Base-by-base conservation (phyloP, 1,284 basidiomycete species). In the Hemileia vastatrix region DNA sequence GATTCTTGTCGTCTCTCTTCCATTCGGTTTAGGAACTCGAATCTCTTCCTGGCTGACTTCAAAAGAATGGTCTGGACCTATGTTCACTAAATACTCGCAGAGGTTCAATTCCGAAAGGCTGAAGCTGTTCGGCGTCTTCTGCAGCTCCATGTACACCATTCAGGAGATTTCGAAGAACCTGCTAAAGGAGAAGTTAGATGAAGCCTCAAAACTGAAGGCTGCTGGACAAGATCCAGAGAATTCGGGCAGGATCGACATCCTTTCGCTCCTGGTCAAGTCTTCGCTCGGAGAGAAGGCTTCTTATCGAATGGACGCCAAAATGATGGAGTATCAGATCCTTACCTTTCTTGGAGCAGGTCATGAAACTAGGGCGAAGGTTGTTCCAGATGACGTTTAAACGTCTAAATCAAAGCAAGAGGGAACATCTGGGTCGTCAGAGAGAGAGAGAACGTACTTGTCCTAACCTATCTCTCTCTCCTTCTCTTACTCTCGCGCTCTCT, bases 341-440 rank as follows among this genome's bases (percentile, higher is more conserved):
- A 71, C 69, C 15, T 69, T 71, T 47, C 52, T 71, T n/a, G 70
- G 68, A 1, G 70, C 70, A 0, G 70, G 70, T 8, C 70, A 72
- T 59, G 70, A 72, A 54, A 72, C 70, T 18, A 27, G 27, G 27
- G 27, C 27, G 27, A 27, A 27, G 27, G 27, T 27, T 27, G 27
- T 27, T 27, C 27, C 27, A 27, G 27, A 27, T 27, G 27, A 27
- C 27, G 27, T 27, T 27, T 27, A 27, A 27, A 27, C 27, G 27
- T 27, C 27, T 27, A 27, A 27, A 27, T 27, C 27, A 27, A 27
- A 27, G 27, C 27, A 27, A 27, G 27, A 27, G 27, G 27, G 27
- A 27, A 27, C 27, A 27, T 27, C 27, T 27, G 27, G 27, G 27
- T 27, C 27, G 11, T n/a, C n/a, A n/a, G n/a, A n/a, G n/a, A n/a